Percentiles rank a stretch among this genome's conserved stretches.
Evolutionary conservation across 1,284 basidiomycete genomes (phyloP).

Genomic region (Xerocomus nothofagi): DNA sequence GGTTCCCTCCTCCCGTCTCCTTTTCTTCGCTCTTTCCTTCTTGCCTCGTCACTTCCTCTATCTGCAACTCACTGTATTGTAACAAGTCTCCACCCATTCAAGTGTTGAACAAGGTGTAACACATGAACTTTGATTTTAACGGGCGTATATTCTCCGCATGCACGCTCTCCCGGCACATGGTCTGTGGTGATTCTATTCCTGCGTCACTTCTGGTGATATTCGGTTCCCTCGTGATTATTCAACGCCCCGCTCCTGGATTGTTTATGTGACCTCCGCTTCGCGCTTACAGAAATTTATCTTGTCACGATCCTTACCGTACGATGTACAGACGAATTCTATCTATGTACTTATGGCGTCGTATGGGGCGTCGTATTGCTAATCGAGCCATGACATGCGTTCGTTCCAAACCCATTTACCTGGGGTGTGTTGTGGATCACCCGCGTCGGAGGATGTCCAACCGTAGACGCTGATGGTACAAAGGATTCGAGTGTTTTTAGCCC

Average conservation of each 20-base stretch:
- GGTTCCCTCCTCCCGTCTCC: constrained; percentile 35
- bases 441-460: constrained; percentile 30
- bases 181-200: constrained; percentile 15
- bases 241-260: constrained; percentile 8
- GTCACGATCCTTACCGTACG: constrained; percentile 32
- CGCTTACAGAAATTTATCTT: constrained; percentile 21
- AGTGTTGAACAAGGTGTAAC: constrained; percentile 53
- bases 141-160: constrained; percentile 21
- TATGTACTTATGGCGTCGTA: constrained; percentile 20
- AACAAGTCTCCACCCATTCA: constrained; percentile 59
- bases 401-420: constrained; percentile 54
- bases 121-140: constrained; percentile 48
- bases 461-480: constrained; percentile 41
- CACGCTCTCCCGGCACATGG: constrained; percentile 16
- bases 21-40: constrained; percentile 34
- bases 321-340: constrained; percentile 31
- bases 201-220: constrained; percentile 12
- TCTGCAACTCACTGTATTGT: constrained; percentile 71
- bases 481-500: not conserved
- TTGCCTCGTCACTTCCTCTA: constrained; percentile 27
- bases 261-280: constrained; percentile 19
- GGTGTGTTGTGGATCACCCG: not conserved
- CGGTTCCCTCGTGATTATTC: constrained; percentile 12
- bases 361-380: constrained; percentile 35
- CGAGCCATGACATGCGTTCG: constrained; percentile 50